phyloP scores from a whole-genome alignment of 495 filamentous ascomycete genomes.

The Hypoxylon lenormandii region DNA sequence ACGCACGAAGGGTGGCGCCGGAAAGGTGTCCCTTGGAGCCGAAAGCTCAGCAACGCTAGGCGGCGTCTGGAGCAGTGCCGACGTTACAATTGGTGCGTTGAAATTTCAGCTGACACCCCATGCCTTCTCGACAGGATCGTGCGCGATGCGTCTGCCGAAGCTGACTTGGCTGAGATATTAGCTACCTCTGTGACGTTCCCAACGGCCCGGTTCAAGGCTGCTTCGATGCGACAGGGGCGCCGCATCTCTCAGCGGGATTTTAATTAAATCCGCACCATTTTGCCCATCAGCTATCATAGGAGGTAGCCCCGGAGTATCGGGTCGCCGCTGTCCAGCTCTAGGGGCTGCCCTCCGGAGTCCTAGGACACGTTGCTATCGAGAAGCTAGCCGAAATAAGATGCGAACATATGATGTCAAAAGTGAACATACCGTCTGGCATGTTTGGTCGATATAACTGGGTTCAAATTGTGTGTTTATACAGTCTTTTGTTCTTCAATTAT shows the following conservation, averaged over 20 bases:
- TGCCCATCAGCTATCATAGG: background rate
- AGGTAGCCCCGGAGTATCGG: conserved; percentile 26
- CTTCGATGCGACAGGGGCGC: conserved; percentile 1
- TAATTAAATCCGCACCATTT: conserved; percentile 15
- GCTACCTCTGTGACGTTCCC: conserved; percentile 17
- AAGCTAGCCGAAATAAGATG: conserved; percentile 13
- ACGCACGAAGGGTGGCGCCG: conserved; percentile 10
- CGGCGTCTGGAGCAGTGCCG: background rate
- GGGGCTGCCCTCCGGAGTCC: conserved; percentile 1
- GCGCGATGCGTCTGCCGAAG: conserved; percentile 15
- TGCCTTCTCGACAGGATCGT: conserved; percentile 5
- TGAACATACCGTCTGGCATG: no score
- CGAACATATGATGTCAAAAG: background rate
- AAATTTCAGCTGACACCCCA: conserved; percentile 6
- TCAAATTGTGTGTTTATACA: background rate
- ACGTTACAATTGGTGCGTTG: conserved; percentile 15
- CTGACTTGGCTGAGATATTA: conserved; percentile 26
- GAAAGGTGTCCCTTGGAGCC: conserved; percentile 4
- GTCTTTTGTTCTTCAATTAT: background rate
- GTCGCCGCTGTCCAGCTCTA: conserved; percentile 1
- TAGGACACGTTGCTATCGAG: background rate
- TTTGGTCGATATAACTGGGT: no score
- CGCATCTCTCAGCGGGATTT: conserved; percentile 5
- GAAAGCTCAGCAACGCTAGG: conserved; percentile 13
- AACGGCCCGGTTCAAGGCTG: conserved; percentile 20